Percentiles rank a stretch among this genome's conserved stretches.
Conservation (phyloP, 805 yeast genomes). For the Saturnispora zaruensis region DNA sequence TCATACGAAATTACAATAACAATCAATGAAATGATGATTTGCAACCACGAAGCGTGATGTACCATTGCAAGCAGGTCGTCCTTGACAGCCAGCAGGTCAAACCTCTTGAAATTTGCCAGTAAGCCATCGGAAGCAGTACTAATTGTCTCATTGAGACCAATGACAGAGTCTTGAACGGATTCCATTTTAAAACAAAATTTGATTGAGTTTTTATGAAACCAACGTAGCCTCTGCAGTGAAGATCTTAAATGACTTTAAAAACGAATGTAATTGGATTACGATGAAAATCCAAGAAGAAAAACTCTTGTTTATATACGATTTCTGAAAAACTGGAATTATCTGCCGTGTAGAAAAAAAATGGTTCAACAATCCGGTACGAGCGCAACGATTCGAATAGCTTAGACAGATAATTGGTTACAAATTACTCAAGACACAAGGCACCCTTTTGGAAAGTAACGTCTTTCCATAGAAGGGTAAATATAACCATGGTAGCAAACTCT, state of each 20-base stretch:
- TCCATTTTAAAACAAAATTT: constrained; percentile 12
- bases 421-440: background rate
- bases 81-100: background rate
- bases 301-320: constrained; percentile 1
- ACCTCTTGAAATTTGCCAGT: background rate
- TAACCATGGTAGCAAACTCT: background rate
- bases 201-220: background rate
- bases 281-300: background rate
- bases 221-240: background rate
- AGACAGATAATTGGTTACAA: background rate
- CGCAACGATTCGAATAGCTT: background rate
- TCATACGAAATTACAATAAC: constrained; percentile 52
- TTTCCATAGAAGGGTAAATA: constrained; percentile 21
- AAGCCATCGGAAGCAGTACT: background rate
- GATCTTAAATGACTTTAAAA: background rate
- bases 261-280: background rate
- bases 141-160: constrained; percentile 6
- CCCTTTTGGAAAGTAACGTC: background rate
- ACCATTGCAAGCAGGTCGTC: background rate
- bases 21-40: constrained; percentile 38
- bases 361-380: constrained; percentile 10
- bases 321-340: background rate
- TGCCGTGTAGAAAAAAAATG: constrained; percentile 5
- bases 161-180: constrained; percentile 15
- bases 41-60: constrained; percentile 39